Base-by-base conservation (phyloP, 768 basidiomycete species). In the Dictyophora rubrovolvata region DNA sequence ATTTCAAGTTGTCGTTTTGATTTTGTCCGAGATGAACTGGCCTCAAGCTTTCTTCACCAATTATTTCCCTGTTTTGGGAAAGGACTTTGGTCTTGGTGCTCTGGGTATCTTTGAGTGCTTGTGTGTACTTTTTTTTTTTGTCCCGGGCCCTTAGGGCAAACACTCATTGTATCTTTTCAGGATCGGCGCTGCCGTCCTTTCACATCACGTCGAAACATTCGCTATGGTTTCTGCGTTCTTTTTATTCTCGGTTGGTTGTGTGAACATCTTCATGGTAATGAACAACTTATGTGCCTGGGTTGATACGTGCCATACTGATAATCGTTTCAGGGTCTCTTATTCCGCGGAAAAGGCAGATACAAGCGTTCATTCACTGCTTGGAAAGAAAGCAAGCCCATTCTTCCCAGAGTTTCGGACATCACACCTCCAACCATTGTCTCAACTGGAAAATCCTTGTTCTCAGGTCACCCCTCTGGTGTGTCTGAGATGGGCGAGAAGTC, bases 181-280 rank as follows among this genome's bases (percentile, higher is more conserved):
- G 48, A 89, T 74, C 79, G 76, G 75, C 23, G 75, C 77, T 11
- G 72, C 75, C n/a, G 74, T 79, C 53, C 72, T 82, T 48, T 78
- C 77, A 33, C 78, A 79, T 63, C 77, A 85, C 69, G 89, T 93
- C 60, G 85, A 91, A 65, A 83, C 82, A 61, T 94, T 95, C 75
- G 84, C 91, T 20, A 88, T 94, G 67, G 92, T 92, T 62, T 78
- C 91, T 5, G 91, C 87, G 51, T 94, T 94, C 78, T 85, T 95
- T 76, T 80, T 95, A 61, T 95, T 95, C 75, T 79, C 90, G 54
- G 67, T 95, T 60, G 93, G 92, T n/a, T 92, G 89, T 71, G 71
- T 95, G 57, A 92, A 95, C 74, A 83, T 92, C 64, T 69, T 92
- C 60, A 75, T 84, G 48, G 73, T 69, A 53, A 63, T 66, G 63